These are phyloP conservation scores for Coniochaeta prunicola DNA, from an alignment of 2,329 filamentous ascomycete species.

Conservation along the genomic window DNA sequence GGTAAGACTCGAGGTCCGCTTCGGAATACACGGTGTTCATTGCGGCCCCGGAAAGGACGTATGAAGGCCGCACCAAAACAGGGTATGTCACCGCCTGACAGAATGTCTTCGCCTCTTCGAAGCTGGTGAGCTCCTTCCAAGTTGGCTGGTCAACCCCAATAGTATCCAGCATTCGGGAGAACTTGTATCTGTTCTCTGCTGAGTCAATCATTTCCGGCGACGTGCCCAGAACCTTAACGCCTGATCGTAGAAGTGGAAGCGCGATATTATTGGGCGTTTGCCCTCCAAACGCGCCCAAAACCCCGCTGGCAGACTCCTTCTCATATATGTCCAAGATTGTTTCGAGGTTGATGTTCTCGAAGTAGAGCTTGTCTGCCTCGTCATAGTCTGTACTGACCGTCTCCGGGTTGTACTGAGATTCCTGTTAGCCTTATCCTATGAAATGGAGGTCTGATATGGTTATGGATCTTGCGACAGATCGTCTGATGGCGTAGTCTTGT, in stretches of 20 bases:
- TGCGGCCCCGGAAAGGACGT: slow-evolving; percentile 91
- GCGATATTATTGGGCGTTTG: slow-evolving; percentile 98
- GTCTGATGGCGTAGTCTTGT: no score
- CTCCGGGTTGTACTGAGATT: slow-evolving; percentile 41
- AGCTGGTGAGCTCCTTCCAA: slow-evolving; percentile 96
- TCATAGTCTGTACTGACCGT: slow-evolving; percentile 89
- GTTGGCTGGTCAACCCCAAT: slow-evolving; percentile 93
- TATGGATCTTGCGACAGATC: no score
- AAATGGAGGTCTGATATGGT: background rate
- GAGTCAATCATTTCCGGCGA: slow-evolving; percentile 98
- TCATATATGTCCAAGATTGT: slow-evolving; percentile 91
- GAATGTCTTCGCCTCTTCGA: slow-evolving; percentile 82
- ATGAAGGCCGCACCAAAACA: slow-evolving; percentile 90
- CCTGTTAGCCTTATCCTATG: background rate
- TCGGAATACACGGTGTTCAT: slow-evolving; percentile 99
- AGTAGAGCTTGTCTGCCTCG: slow-evolving; percentile 89
- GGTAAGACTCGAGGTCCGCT: slow-evolving; percentile 80
- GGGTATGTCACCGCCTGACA: slow-evolving; percentile 87
- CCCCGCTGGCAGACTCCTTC: slow-evolving; percentile 72
- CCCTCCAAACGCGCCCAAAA: slow-evolving; percentile 92
- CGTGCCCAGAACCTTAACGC: slow-evolving; percentile 88
- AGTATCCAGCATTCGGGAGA: slow-evolving; percentile 93
- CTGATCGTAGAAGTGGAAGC: slow-evolving; percentile 76
- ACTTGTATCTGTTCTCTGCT: slow-evolving; percentile 97
- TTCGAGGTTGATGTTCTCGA: slow-evolving; percentile 89